These are phyloP conservation scores for Ramularia endophylla DNA, from an alignment of 2,329 filamentous ascomycete genomes.

Conservation along the genomic window DNA sequence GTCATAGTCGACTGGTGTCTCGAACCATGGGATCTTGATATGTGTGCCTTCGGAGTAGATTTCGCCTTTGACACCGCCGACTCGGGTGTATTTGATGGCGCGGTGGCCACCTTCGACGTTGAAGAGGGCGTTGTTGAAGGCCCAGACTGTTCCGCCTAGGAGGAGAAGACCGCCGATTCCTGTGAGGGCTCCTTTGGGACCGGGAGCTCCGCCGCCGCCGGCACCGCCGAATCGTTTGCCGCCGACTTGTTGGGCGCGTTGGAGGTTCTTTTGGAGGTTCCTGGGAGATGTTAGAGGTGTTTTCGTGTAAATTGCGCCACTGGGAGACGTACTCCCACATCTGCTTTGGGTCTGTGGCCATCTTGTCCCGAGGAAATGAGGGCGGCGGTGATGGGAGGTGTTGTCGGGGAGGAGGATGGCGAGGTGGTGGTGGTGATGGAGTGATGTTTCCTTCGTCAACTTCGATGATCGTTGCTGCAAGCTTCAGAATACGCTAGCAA, in stretches of 20 bases:
- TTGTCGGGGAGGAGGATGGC: neutral
- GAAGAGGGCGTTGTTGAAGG: constrained; percentile 61
- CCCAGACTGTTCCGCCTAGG: constrained; percentile 48
- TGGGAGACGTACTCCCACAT: constrained; percentile 46
- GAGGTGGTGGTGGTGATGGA: neutral
- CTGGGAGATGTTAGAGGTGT: too few relatives aligned
- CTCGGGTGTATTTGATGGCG: constrained; percentile 90
- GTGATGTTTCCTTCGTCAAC: neutral
- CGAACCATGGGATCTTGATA: constrained; percentile 91
- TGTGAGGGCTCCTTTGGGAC: constrained; percentile 48
- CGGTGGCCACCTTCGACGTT: constrained; percentile 97
- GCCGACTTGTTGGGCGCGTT: constrained; percentile 43
- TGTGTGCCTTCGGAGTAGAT: constrained; percentile 98
- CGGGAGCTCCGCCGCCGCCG: constrained; percentile 40
- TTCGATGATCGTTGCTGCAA: neutral
- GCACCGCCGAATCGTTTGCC: constrained; percentile 45
- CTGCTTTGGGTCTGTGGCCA: constrained; percentile 53
- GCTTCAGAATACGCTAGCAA: too few relatives aligned
- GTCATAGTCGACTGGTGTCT: constrained; percentile 93
- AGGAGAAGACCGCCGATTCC: constrained; percentile 50
- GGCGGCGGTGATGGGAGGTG: neutral
- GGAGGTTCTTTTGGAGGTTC: constrained; percentile 54
- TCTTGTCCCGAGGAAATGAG: constrained; percentile 16
- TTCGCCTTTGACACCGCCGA: constrained; percentile 85
- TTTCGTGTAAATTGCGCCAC: too few relatives aligned